A percentile compares a stretch with the other conserved stretches of the same genome.
Evolutionary conservation across 192 early-diverging fungal species (phyloP).

Genomic region (Spinellus fusiger): DNA sequence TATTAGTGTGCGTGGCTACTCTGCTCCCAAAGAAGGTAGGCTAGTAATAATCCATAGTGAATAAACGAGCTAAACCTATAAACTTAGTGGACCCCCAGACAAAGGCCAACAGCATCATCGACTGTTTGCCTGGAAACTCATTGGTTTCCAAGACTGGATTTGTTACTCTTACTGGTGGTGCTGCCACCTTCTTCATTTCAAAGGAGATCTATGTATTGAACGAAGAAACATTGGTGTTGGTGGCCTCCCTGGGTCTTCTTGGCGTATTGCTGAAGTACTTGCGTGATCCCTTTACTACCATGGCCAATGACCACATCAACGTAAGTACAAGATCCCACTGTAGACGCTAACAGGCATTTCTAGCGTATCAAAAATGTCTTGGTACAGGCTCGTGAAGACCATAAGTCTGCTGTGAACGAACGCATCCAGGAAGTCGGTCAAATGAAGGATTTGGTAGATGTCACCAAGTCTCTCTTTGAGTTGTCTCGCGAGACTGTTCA

Average conservation of each 20-base stretch:
- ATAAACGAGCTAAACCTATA: background rate
- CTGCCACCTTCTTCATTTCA: slow-evolving; percentile 87
- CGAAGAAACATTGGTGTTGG: slow-evolving; percentile 83
- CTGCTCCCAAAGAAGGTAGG: slow-evolving; percentile 17
- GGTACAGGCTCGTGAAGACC: slow-evolving; percentile 81
- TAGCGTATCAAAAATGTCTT: slow-evolving; percentile 80
- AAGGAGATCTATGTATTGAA: slow-evolving; percentile 98
- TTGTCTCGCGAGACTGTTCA: slow-evolving; percentile 93
- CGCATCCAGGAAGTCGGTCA: slow-evolving; percentile 88
- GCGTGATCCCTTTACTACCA: slow-evolving; percentile 80
- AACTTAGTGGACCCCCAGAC: slow-evolving; percentile 58
- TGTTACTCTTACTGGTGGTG: slow-evolving; percentile 75
- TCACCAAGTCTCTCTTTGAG: slow-evolving; percentile 89
- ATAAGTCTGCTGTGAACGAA: slow-evolving; percentile 85
- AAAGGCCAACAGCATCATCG: slow-evolving; percentile 89
- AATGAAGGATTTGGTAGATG: slow-evolving; percentile 89
- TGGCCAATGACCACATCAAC: slow-evolving; percentile 52
- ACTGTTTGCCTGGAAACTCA: slow-evolving; percentile 86
- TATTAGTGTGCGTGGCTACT: slow-evolving; percentile 28
- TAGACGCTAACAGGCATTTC: background rate
- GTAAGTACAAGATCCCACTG: slow-evolving; percentile 9
- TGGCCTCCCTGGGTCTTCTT: slow-evolving; percentile 75
- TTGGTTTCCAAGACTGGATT: slow-evolving; percentile 86
- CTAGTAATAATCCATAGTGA: background rate
- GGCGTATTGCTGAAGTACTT: slow-evolving; percentile 69